These are phyloP conservation scores for Boletus eberwhitei DNA, from an alignment of 768 basidiomycete species.

Conservation along the genomic window DNA sequence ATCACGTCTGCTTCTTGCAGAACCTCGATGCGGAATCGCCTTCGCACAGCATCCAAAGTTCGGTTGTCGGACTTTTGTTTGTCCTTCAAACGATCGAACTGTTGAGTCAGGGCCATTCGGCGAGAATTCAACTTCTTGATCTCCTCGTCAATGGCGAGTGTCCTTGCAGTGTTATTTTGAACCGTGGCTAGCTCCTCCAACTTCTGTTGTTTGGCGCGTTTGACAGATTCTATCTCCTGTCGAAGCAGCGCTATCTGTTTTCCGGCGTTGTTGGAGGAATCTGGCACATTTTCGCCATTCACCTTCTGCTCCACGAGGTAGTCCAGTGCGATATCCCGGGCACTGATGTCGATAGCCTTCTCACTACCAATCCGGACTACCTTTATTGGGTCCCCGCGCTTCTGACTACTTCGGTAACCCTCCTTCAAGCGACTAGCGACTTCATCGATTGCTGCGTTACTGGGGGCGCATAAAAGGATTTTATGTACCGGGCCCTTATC, in stretches of 20 bases:
- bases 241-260: slow-evolving; percentile 59
- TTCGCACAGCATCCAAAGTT: slow-evolving; percentile 75
- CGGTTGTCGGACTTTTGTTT: slow-evolving; percentile 77
- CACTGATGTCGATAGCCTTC: slow-evolving; percentile 68
- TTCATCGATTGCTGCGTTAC: slow-evolving; percentile 98
- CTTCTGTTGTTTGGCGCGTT: slow-evolving; percentile 56
- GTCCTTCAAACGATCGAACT: slow-evolving; percentile 77
- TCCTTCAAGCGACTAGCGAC: slow-evolving; percentile 84
- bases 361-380: slow-evolving; percentile 90
- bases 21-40: slow-evolving; percentile 72
- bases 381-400: slow-evolving; percentile 55
- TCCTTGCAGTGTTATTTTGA: slow-evolving; percentile 55
- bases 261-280: slow-evolving; percentile 47
- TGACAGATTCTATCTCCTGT: slow-evolving; percentile 67
- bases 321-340: slow-evolving; percentile 86
- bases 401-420: slow-evolving; percentile 59
- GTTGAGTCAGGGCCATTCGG: slow-evolving; percentile 59
- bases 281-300: slow-evolving; percentile 39
- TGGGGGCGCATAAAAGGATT: slow-evolving; percentile 91
- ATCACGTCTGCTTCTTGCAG: slow-evolving; percentile 89
- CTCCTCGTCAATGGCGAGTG: slow-evolving; percentile 63
- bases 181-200: slow-evolving; percentile 53
- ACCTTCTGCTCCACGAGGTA: slow-evolving; percentile 77
- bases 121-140: slow-evolving; percentile 62
- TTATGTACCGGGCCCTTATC: slow-evolving; percentile 55